Percentiles rank a stretch among this genome's conserved stretches.
phyloP scores from a whole-genome alignment of 495 filamentous ascomycete species.

The Hapsidospora chrysogenum region DNA sequence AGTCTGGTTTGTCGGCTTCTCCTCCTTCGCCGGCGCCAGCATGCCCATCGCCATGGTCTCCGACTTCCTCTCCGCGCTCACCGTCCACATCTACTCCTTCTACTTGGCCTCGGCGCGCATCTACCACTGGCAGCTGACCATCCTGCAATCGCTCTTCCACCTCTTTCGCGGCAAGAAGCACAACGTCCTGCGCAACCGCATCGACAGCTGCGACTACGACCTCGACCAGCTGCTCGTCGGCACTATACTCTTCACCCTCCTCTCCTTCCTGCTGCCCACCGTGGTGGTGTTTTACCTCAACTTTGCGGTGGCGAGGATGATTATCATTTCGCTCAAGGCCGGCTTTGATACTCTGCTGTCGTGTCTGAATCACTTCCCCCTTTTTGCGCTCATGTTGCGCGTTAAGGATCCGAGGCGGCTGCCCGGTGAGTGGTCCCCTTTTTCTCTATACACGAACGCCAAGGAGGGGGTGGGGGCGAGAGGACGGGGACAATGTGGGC shows the following conservation, averaged over 20 bases:
- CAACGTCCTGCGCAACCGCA: conserved; percentile 91
- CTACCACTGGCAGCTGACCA: conserved; percentile 95
- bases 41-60: conserved; percentile 96
- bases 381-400: conserved; percentile 93
- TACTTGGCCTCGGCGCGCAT: conserved; percentile 94
- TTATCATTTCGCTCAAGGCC: conserved; percentile 84
- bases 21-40: conserved; percentile 85
- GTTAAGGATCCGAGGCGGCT: conserved; percentile 84
- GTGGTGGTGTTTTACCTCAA: conserved; percentile 94
- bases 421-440: conserved; percentile 55
- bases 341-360: conserved; percentile 78
- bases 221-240: conserved; percentile 93
- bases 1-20: conserved; percentile 87
- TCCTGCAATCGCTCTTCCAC: conserved; percentile 92
- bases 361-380: conserved; percentile 92
- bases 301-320: conserved; percentile 86
- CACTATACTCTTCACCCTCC: conserved; percentile 88
- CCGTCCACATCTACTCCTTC: conserved; percentile 93
- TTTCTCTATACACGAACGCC: not conserved
- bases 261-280: conserved; percentile 90
- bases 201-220: conserved; percentile 97
- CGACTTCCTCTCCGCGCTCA: conserved; percentile 80
- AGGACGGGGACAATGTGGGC: not conserved
- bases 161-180: conserved; percentile 95
- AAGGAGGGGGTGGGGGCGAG: not conserved